These are phyloP conservation scores for Paspalum vaginatum DNA, from an alignment of 176 grass and related monocot species.

Conservation along the genomic window DNA sequence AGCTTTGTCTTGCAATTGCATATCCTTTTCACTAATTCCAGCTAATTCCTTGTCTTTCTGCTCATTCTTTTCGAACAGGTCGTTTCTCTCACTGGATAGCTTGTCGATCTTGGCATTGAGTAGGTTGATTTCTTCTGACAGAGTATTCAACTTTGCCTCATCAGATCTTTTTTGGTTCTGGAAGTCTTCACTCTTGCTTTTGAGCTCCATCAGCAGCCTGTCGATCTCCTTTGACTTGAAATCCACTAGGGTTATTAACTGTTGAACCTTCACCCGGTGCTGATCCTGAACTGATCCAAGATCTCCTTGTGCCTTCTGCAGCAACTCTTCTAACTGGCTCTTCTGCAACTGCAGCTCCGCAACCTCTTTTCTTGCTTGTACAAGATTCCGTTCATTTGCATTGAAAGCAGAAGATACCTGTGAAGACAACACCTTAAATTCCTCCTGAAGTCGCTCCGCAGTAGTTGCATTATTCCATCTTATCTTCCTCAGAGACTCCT, in stretches of 20 bases:
- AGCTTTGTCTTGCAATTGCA: constrained; percentile 56
- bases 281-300: constrained; percentile 54
- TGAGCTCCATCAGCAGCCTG: constrained; percentile 61
- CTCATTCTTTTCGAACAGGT: constrained; percentile 48
- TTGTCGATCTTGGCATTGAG: constrained; percentile 60
- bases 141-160: constrained; percentile 56
- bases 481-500: constrained; percentile 73
- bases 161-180: constrained; percentile 64
- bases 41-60: constrained; percentile 60
- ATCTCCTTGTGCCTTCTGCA: constrained; percentile 69
- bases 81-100: constrained; percentile 61
- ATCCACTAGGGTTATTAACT: constrained; percentile 71
- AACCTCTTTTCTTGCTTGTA: constrained; percentile 74
- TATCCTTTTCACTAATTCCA: constrained; percentile 51
- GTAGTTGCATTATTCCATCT: constrained; percentile 70
- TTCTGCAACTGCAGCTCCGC: constrained; percentile 73
- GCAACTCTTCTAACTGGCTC: constrained; percentile 65
- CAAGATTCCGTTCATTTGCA: constrained; percentile 67
- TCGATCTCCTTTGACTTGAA: constrained; percentile 89
- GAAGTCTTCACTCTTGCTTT: constrained; percentile 66
- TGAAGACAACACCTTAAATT: constrained; percentile 71
- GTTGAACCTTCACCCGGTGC: constrained; percentile 70
- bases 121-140: constrained; percentile 63
- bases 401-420: constrained; percentile 82
- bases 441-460: constrained; percentile 71